Evolutionary conservation across 257 asterid species (phyloP).

Genomic region (Plectranthus barbatus): DNA sequence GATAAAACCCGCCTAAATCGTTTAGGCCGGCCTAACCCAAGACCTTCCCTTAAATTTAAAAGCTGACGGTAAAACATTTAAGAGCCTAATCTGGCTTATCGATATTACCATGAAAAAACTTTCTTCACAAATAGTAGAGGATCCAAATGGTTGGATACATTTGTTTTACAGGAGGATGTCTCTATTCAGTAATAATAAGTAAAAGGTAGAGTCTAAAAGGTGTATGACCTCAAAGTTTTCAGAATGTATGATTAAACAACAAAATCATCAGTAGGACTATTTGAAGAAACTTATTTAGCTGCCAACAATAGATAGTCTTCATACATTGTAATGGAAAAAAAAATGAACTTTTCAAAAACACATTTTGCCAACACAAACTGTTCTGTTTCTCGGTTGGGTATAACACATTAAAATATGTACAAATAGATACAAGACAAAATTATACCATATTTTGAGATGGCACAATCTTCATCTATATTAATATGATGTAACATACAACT

Average conservation of each 20-base stretch:
- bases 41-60: no score
- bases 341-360: no score
- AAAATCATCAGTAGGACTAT: neutral
- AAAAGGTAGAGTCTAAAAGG: neutral
- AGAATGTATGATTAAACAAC: neutral
- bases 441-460: neutral
- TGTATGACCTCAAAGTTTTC: neutral
- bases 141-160: neutral
- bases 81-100: conserved; percentile 8
- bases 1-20: no score
- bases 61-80: neutral
- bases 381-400: neutral
- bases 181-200: no score
- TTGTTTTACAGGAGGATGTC: neutral
- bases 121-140: neutral
- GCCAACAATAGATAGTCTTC: neutral
- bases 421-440: neutral
- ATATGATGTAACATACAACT: neutral
- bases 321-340: neutral
- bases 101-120: neutral
- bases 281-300: neutral
- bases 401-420: no score
- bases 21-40: no score
- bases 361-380: neutral
- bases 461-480: neutral